Evolutionary conservation across 139 green algal species (phyloP), one percentile per base, ranked within the genome.

Genomic region (Tetradesmus lagerheimii): DNA sequence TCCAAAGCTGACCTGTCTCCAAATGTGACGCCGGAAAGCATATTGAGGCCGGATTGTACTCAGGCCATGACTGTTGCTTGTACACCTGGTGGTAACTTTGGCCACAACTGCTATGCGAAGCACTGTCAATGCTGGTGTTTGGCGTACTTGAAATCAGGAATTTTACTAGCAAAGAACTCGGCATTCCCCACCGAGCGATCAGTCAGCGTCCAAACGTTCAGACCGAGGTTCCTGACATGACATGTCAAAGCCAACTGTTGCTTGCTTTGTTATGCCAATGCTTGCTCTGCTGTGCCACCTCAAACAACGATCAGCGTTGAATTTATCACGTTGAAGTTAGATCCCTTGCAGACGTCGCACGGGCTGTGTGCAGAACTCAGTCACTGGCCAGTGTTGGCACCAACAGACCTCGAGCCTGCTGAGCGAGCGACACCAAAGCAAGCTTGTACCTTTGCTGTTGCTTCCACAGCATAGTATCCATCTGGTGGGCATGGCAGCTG

Each of bases 1-100:
- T 88, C 83, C 23, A 88, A n/a, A 27, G 62, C 83, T 20, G 37
- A 64, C 83, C 64, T 88, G 34, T 80, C 64, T 2, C 64, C 83
- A 45, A 88, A 80, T 20, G 83, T 88, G 9, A 88, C n/a, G 25
- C 83, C 83, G 2, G 83, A 50, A 34, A 88, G 41, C 83, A 88
- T 88, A 23, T 35, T 87, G 53, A n/a, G 20, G 67, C 20, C 27
- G 23, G 3, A 31, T 15, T 31, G 23, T 6, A 31, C n/a, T n/a
- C 23, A 71, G 2, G 57, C 57, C 57, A 71, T 71, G 57, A 23
- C 71, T 79, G n/a, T n/a, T 41, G 71, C n/a, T 39, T 79, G n/a
- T n/a, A 71, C 23, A 9, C 3, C 20, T 11, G 20, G 57, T 31
- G 25, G 16, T 8, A 31, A 9, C 57, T 31, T 71, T 62, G 47